phyloP scores from a whole-genome alignment of 1,139 yeast species.

The Starmera stellimalicola region DNA sequence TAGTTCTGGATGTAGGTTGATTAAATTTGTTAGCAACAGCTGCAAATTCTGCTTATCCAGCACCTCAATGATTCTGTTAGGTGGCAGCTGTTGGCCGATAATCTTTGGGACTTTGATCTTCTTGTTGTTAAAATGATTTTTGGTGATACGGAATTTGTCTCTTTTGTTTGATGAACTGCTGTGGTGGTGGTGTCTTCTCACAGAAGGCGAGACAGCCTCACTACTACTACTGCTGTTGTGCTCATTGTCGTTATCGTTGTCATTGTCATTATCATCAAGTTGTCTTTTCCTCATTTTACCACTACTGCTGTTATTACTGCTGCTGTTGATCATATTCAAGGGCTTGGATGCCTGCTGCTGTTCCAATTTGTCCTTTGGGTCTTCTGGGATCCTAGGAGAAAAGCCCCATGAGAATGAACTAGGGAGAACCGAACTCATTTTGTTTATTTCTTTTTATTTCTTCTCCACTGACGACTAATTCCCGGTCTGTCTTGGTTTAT shows the following conservation, averaged over 20 bases:
- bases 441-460: neutral
- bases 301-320: neutral
- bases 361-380: neutral
- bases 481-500: too few species aligned
- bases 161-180: slow-evolving; percentile 2
- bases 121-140: slow-evolving; percentile 8
- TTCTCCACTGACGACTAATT: too few species aligned
- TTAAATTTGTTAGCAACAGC: slow-evolving; percentile 39
- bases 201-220: neutral
- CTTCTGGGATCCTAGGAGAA: slow-evolving; percentile 5
- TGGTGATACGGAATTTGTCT: slow-evolving; percentile 10
- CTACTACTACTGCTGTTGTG: neutral
- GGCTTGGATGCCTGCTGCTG: neutral
- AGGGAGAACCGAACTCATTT: slow-evolving; percentile 12
- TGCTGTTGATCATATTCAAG: slow-evolving; percentile 5
- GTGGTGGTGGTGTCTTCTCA: neutral
- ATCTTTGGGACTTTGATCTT: slow-evolving; percentile 10
- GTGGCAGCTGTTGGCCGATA: slow-evolving; percentile 37
- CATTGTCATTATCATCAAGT: slow-evolving; percentile 12
- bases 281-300: slow-evolving; percentile 11
- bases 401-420: slow-evolving; percentile 14
- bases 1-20: slow-evolving; percentile 56
- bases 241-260: neutral
- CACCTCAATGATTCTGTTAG: slow-evolving; percentile 56
- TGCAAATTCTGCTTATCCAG: slow-evolving; percentile 50